Base-by-base conservation (phyloP, 768 basidiomycete genomes). In the Lentinula lateritia region DNA sequence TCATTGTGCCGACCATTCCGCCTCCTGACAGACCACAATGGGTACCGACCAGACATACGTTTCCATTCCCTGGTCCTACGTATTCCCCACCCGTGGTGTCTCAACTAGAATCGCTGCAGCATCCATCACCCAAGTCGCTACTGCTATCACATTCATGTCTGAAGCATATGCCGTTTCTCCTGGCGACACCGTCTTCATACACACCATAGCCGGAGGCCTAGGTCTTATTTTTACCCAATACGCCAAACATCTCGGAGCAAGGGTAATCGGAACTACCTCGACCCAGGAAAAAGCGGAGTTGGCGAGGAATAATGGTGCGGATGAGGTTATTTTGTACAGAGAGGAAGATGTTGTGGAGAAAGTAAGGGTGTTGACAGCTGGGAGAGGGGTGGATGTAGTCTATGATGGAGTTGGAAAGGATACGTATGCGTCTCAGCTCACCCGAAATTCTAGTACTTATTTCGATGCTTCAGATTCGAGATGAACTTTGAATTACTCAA, bases 351-450 rank as follows among this genome's bases (percentile, higher is more conserved):
- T 88, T 0, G 88, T 92, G 10, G 69, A 88, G 65, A 81, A 86
- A 50, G 90, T 92, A 15, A 71, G 88, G 58, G 86, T 90, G 66
- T 73, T 93, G 58, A 93, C 93, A 0, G 84, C 84, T 45, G 91
- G 90, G 6, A 80, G 86, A 65, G 92, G 93, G 15, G 91, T 94
- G 5, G 83, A 96, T 64, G 95, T 85, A 15, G 83, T 93, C 23
- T 96, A 89, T 68, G 96, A 99, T 68, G 96, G 96, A 34, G 93
- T 99, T n/a, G 96, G 96, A 1, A 95, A 92, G 77, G 91, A 93
- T 71, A 98, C 95, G 83, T 95, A 74, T 61, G 90, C 79, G 20
- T 39, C 15, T 9, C 34, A 36, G 9, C 1, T 28, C 32, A 5
- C 35, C 34, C 43, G 23, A 60, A 10, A 41, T 61, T 48, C 62